A percentile compares a stretch with the other conserved stretches of the same genome.
These are phyloP conservation scores for Tuber brumale DNA, from an alignment of 495 filamentous ascomycete species.

Conservation along the genomic window DNA sequence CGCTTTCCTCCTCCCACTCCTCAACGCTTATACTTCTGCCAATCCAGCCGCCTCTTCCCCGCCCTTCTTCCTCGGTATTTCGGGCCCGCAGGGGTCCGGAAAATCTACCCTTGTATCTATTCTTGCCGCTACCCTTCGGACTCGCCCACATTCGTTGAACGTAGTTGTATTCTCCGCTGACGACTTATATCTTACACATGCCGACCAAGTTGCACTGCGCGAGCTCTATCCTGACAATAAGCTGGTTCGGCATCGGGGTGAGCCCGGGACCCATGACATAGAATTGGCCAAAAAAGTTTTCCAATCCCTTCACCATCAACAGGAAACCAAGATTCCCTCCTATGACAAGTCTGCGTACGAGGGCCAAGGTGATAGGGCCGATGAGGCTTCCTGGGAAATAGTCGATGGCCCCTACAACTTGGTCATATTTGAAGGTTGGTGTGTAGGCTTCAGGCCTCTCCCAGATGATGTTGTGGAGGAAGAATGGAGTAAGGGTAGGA, in stretches of 20 bases:
- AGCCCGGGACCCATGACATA: conserved; percentile 82
- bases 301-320: conserved; percentile 50
- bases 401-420: conserved; percentile 58
- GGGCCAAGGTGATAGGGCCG: conserved; percentile 72
- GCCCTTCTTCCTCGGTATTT: conserved; percentile 57
- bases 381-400: conserved; percentile 53
- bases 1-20: conserved; percentile 68
- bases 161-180: conserved; percentile 81
- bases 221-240: conserved; percentile 60
- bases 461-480: conserved; percentile 49
- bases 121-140: conserved; percentile 59
- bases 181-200: conserved; percentile 77
- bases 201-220: conserved; percentile 63
- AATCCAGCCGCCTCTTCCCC: conserved; percentile 41
- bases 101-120: conserved; percentile 80
- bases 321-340: conserved; percentile 50
- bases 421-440: conserved; percentile 88
- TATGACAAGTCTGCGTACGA: conserved; percentile 78
- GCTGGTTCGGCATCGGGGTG: conserved; percentile 73
- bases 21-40: conserved; percentile 49
- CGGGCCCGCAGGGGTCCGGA: conserved; percentile 75
- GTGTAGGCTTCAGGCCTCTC: conserved; percentile 74
- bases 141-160: conserved; percentile 59
- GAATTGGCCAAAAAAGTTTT: conserved; percentile 59
- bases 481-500: conserved; percentile 50